Base-by-base conservation (phyloP, 768 basidiomycete genomes). In the Mycena amicta region DNA sequence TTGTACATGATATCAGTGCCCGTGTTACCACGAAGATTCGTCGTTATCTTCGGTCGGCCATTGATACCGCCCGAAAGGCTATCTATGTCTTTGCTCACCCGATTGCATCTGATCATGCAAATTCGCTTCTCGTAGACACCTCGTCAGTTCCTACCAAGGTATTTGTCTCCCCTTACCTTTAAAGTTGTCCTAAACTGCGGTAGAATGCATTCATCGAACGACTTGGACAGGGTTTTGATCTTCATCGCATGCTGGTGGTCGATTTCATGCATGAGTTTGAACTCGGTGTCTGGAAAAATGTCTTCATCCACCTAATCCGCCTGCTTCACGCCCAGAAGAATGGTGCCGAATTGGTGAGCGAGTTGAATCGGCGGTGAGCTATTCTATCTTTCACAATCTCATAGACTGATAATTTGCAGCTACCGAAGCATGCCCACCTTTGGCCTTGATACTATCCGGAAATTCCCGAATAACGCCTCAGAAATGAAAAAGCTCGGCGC, bases 251-350 rank as follows among this genome's bases (percentile, higher is more conserved):
- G 41, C 56, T 75, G 0, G 70, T 72, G 0, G 67, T 72, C 15
- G 76, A 79, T 52, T 53, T 75, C 1, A 63, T 79, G 63, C 77
- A 78, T 53, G 75, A 77, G 56, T 59, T 75, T 53, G 73, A 77
- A 41, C 59, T 76, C 0, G 74, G 77, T 0, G 68, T 74, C 1
- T 78, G 74, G 73, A 78, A 75, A 43, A 60, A 64, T 0, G 29
- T 75, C 0, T 63, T 77, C 5, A 68, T 56, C 0, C 77, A 79
- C 39, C 68, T 78, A 1, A 67, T 77, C 8, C 69, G 69, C 0
- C 66, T 78, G 8, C 51, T 78, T 13, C 47, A 74, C 59, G 56
- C 66, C 1, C 53, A 45, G 11, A 61, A 57, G 1, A 30, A 62
- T 27, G 64, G 65, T 2, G 22, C 31, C 26, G 47, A 62, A 37